Percentiles rank a stretch among this genome's conserved stretches.
Evolutionary conservation across 768 basidiomycete genomes (phyloP).

Genomic region (Rhizopogon roseolus): DNA sequence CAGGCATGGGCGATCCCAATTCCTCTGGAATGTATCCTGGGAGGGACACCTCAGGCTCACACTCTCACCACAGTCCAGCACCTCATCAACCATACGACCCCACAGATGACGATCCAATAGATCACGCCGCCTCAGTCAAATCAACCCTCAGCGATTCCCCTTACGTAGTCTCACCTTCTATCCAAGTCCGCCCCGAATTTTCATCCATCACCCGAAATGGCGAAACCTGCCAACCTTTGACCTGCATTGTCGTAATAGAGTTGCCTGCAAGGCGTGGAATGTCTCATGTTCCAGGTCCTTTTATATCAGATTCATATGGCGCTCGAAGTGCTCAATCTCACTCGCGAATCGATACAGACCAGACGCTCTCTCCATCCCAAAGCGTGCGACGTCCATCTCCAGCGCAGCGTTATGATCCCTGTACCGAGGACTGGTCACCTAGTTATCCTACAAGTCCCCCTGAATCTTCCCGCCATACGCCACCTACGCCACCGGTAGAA

Average conservation of each 20-base stretch:
- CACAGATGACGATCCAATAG: conserved; percentile 82
- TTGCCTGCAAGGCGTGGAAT: conserved; percentile 70
- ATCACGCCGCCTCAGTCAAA: conserved; percentile 47
- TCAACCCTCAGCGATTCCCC: conserved; percentile 43
- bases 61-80: conserved; percentile 26
- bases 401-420: conserved; percentile 7
- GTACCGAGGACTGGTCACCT: conserved; percentile 21
- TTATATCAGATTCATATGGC: conserved; percentile 44
- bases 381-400: conserved; percentile 1
- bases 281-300: conserved; percentile 48
- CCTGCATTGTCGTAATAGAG: conserved; percentile 92
- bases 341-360: conserved; percentile 19
- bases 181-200: conserved; percentile 92
- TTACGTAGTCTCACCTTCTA: conserved; percentile 87
- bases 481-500: conserved; percentile 37
- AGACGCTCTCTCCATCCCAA: conserved; percentile 11
- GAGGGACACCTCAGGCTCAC: conserved; percentile 45
- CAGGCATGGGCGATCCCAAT: conserved; percentile 75
- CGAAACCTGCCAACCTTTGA: conserved; percentile 76
- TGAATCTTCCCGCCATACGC: conserved; percentile 25
- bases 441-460: conserved; percentile 24
- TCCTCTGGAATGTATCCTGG: conserved; percentile 60
- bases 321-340: conserved; percentile 21
- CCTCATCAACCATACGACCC: conserved; percentile 51
- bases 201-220: conserved; percentile 68